phyloP scores from a whole-genome alignment of 164 flowering plant genomes.

The Magnolia kwangsiensis region DNA sequence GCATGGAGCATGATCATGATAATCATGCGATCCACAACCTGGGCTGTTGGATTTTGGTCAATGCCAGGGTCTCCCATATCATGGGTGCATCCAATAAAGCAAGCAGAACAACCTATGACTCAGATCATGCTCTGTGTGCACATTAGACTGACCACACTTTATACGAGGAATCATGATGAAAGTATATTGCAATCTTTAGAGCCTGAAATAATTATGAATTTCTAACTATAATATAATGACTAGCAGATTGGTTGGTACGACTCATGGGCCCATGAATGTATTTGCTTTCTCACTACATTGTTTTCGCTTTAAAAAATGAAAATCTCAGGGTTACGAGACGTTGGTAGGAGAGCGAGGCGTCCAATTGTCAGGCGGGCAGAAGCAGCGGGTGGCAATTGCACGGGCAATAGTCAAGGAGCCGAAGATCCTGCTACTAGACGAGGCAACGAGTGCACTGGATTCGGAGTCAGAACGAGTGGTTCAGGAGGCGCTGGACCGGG shows the following conservation, averaged over 20 bases:
- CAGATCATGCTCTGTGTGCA: neutral
- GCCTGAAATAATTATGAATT: too few species aligned
- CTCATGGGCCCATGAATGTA: too few species aligned
- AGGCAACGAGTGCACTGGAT: constrained; percentile 80
- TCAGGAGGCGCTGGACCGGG: constrained; percentile 68
- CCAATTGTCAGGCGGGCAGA: constrained; percentile 82
- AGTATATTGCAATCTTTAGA: too few species aligned
- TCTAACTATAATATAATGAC: too few species aligned
- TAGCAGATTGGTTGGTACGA: too few species aligned
- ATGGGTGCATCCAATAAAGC: neutral
- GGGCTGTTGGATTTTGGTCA: neutral
- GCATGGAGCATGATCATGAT: neutral
- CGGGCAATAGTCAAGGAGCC: constrained; percentile 72
- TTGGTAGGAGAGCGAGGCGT: constrained; percentile 75
- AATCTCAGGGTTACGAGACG: constrained; percentile 66
- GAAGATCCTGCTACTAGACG: constrained; percentile 63
- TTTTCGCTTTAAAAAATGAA: neutral
- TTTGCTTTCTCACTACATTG: neutral
- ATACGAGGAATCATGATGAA: too few species aligned
- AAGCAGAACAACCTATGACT: neutral
- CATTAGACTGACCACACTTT: too few species aligned
- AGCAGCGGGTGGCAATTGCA: constrained; percentile 83
- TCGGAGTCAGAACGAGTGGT: constrained; percentile 74
- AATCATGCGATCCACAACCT: neutral
- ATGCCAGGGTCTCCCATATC: neutral